These are phyloP conservation scores for Yamadazyma friedrichii DNA, from an alignment of 1,139 yeast species.

Conservation along the genomic window DNA sequence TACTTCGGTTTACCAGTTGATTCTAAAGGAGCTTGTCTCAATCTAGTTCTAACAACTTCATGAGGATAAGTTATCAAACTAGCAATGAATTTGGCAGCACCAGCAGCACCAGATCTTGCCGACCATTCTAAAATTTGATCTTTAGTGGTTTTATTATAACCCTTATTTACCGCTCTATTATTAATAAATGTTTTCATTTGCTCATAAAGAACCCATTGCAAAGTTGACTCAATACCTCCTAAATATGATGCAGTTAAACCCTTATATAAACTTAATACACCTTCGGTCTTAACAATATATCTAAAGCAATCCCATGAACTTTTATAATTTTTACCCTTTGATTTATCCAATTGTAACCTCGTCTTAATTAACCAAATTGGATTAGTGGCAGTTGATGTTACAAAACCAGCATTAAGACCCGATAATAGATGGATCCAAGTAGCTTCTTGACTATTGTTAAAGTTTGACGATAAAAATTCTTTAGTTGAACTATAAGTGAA, in stretches of 20 bases:
- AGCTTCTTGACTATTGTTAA: conserved; percentile 73
- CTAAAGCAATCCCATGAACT: conserved; percentile 84
- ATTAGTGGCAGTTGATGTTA: conserved; percentile 96
- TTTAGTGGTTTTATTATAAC: conserved; percentile 45
- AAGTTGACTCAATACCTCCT: conserved; percentile 89
- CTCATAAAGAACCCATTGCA: conserved; percentile 97
- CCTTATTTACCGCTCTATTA: conserved; percentile 51
- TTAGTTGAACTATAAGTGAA: conserved; percentile 94
- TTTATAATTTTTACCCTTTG: conserved; percentile 62
- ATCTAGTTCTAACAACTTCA: conserved; percentile 92
- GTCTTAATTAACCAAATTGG: conserved; percentile 99
- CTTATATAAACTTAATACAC: conserved; percentile 73
- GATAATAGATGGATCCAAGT: conserved; percentile 85
- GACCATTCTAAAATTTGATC: conserved; percentile 86
- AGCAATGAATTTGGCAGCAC: conserved; percentile 91
- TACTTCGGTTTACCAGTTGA: conserved; percentile 81
- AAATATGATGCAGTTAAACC: conserved; percentile 93
- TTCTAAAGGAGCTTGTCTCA: conserved; percentile 86
- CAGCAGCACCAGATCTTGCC: conserved; percentile 97
- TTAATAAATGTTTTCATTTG: conserved; percentile 80
- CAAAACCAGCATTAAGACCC: conserved; percentile 93
- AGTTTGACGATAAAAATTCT: conserved; percentile 59
- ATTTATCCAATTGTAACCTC: conserved; percentile 83
- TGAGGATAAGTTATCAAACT: conserved; percentile 95
- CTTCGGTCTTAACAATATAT: conserved; percentile 73